Evolutionary conservation across 2,329 filamentous ascomycete genomes (phyloP).

Genomic region (Sarocladiaceae sp.): DNA sequence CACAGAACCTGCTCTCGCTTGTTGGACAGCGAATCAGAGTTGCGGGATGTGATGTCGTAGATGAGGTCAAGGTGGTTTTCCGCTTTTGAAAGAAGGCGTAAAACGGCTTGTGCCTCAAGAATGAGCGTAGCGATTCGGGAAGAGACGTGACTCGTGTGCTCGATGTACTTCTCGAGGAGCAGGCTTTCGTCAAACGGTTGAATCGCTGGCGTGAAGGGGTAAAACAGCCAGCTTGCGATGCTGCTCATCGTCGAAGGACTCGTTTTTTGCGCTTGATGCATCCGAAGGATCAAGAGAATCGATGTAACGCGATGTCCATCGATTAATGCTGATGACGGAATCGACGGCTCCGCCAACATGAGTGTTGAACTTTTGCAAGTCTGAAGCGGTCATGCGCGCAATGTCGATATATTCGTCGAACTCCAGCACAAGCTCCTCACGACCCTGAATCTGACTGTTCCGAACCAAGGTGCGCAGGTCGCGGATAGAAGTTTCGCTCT

Average conservation of each 20-base stretch:
- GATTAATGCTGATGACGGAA: slow-evolving; percentile 68
- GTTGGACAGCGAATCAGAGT: slow-evolving; percentile 53
- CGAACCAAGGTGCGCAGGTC: slow-evolving; percentile 70
- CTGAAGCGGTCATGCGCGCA: slow-evolving; percentile 58
- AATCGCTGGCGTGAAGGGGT: slow-evolving; percentile 60
- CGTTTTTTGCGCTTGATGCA: slow-evolving; percentile 20
- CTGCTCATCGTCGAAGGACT: slow-evolving; percentile 33
- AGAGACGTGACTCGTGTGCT: slow-evolving; percentile 66
- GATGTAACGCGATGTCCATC: slow-evolving; percentile 68
- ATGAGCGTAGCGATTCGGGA: slow-evolving; percentile 67
- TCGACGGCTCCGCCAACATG: slow-evolving; percentile 72
- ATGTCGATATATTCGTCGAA: slow-evolving; percentile 73
- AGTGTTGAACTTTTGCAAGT: slow-evolving; percentile 71
- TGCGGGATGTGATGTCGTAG: slow-evolving; percentile 62
- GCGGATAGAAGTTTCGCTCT: slow-evolving; percentile 67
- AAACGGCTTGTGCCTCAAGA: slow-evolving; percentile 63
- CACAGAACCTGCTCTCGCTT: slow-evolving; percentile 64
- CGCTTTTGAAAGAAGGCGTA: slow-evolving; percentile 61
- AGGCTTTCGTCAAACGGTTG: slow-evolving; percentile 44
- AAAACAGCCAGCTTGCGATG: slow-evolving; percentile 43
- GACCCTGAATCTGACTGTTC: slow-evolving; percentile 63
- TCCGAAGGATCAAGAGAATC: slow-evolving; percentile 49
- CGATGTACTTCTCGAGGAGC: slow-evolving; percentile 70
- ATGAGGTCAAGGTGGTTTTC: slow-evolving; percentile 69
- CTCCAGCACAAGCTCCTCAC: slow-evolving; percentile 68